Conservation (phyloP, 1,284 basidiomycete species). For the Austroboletus niveus region DNA sequence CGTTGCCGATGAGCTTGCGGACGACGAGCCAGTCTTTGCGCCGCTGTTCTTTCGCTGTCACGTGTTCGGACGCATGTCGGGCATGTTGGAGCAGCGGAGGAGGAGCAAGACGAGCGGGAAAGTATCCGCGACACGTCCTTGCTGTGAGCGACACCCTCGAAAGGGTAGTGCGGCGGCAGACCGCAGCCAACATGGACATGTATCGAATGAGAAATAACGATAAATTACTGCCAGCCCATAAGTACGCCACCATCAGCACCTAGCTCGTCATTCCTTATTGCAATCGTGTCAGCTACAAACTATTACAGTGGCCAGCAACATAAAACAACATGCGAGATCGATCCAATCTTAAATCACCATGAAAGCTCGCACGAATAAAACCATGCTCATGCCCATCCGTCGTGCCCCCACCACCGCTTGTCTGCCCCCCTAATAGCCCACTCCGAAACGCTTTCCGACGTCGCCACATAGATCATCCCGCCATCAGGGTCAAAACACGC, state of each 20-base stretch:
- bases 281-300: no score
- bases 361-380: background rate
- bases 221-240: background rate
- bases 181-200: conserved; percentile 22
- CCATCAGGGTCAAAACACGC: conserved; percentile 74
- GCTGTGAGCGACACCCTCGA: conserved; percentile 3
- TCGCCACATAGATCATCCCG: conserved; percentile 65
- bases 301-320: background rate
- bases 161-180: conserved; percentile 14
- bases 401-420: conserved; percentile 58
- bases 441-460: conserved; percentile 59
- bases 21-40: conserved; percentile 68
- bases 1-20: conserved; percentile 59
- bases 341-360: no score
- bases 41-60: conserved; percentile 50
- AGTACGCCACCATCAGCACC: no score
- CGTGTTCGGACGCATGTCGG: conserved; percentile 3
- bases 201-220: background rate
- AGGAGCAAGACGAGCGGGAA: no score
- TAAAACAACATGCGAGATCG: background rate
- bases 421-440: conserved; percentile 62
- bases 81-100: conserved; percentile 8
- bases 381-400: conserved; percentile 28
- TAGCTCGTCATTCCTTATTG: no score
- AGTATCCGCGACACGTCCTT: no score